These are phyloP conservation scores for Quercus engelmannii DNA, from an alignment of 306 rosid genomes.

Conservation along the genomic window DNA sequence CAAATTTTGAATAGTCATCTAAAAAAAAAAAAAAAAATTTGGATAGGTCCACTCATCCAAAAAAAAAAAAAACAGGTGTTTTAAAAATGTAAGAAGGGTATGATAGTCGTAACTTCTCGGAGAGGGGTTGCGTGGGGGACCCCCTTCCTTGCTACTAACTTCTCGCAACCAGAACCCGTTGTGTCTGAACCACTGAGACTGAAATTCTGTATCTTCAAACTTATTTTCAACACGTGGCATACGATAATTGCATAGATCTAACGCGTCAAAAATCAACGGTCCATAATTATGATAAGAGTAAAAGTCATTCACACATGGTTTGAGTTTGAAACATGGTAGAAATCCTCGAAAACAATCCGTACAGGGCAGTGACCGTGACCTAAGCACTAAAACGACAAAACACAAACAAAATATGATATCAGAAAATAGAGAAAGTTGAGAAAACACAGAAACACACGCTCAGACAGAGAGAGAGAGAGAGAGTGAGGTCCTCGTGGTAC, in stretches of 20 bases:
- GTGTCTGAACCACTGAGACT: not conserved
- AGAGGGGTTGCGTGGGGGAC: not conserved
- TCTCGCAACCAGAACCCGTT: not conserved
- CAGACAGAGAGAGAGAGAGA: not conserved
- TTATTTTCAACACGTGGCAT: not conserved
- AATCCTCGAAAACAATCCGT: not conserved
- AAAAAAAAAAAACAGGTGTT: no score
- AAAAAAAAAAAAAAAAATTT: no score
- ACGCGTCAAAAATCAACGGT: not conserved
- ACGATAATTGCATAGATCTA: not conserved
- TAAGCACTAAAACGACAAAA: not conserved
- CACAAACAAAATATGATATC: not conserved
- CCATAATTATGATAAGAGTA: not conserved
- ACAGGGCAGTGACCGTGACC: not conserved
- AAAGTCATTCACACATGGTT: not conserved
- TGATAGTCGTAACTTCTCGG: rapidly evolving
- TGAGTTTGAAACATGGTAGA: not conserved
- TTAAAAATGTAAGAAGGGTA: rapidly evolving
- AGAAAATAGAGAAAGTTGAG: not conserved
- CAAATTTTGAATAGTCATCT: not conserved
- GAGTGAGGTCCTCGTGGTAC: not conserved
- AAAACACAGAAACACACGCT: no score
- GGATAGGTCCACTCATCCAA: not conserved
- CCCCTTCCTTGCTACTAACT: not conserved
- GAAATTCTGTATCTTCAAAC: not conserved